Base-by-base conservation (phyloP, 805 yeast genomes). In the Tetrapisispora fleetii region DNA sequence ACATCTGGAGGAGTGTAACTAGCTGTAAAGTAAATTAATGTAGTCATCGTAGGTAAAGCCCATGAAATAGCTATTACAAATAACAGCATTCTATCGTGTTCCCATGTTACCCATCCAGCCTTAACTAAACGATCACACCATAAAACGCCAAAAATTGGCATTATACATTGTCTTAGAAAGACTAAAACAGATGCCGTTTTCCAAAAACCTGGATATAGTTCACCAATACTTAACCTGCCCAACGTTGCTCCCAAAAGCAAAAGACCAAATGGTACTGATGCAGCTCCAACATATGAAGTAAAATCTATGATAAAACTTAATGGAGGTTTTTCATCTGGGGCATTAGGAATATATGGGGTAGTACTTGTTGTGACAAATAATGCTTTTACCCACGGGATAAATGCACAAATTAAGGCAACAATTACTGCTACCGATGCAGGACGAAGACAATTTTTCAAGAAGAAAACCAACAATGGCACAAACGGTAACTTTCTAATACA, bases 221-320 rank as follows among this genome's bases (percentile, higher is more conserved):
- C 63, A 14, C 74, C 76, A 36, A 88, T 68, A 50, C 77, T 69
- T 42, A 91, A 72, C 46, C 96, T 70, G 1, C 96, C 85, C 42
- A 91, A 79, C 7, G 96, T 89, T 3, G 91, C 95, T 1, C 99
- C 99, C 24, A 93, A 66, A 44, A 93, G 63, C 45, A 88, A 64
- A 50, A 91, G 71, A 5, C 98, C 99, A 48, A 88, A 69, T 2
- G 97, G 98, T 33, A 91, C 98, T 40, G 87, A 81, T 0, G 97
- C 96, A 2, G 81, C 79, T 0, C 95, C 96, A 4, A 93, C 69
- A 61, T 90, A 93, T 10, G 77, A 62, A 1, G 90, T 71, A 51
- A 80, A 79, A 61, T 91, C 96, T 78, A 91, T 85, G 4, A 91
- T 54, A 54, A 91, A 91, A 16, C 90, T 85, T 40, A 91, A 70